These are phyloP conservation scores for Xylaria grammica DNA, from an alignment of 495 filamentous ascomycete species.

Conservation along the genomic window DNA sequence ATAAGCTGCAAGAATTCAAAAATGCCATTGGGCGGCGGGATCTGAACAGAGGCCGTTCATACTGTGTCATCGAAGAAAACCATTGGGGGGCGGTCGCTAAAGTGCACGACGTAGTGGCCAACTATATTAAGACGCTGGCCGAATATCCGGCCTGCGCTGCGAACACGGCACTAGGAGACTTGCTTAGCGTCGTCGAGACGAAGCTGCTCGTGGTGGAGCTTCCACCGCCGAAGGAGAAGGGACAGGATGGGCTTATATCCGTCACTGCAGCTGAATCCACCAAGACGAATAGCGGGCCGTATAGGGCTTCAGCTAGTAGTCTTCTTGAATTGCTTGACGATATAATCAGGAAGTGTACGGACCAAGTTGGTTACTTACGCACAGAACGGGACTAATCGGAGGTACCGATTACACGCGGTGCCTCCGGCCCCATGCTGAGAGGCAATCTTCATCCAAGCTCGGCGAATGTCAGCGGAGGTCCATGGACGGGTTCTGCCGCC, in stretches of 20 bases:
- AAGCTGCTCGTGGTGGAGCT: constrained; percentile 34
- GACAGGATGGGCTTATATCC: neutral
- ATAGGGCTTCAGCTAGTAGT: neutral
- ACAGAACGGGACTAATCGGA: neutral
- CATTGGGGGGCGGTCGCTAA: constrained; percentile 4
- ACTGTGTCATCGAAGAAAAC: constrained; percentile 4
- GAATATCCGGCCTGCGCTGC: constrained; percentile 15
- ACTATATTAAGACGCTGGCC: neutral
- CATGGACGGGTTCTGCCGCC: neutral
- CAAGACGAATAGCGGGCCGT: neutral
- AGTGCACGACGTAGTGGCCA: constrained; percentile 18
- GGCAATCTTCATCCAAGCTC: neutral
- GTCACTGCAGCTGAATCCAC: neutral
- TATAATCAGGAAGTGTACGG: neutral
- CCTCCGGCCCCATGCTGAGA: neutral
- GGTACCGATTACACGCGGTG: neutral
- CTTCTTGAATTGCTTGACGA: neutral
- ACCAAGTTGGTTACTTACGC: neutral
- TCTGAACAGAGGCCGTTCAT: neutral
- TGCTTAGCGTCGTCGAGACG: constrained; percentile 29
- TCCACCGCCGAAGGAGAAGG: neutral
- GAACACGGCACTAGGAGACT: constrained; percentile 28
- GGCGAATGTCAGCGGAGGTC: neutral
- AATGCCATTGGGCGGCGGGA: constrained; percentile 18
- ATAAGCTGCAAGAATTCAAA: constrained; percentile 26